A percentile compares a stretch with the other conserved stretches of the same genome.
Evolutionary conservation across 2,329 filamentous ascomycete species (phyloP).

Genomic region (Fusarium virguliforme): DNA sequence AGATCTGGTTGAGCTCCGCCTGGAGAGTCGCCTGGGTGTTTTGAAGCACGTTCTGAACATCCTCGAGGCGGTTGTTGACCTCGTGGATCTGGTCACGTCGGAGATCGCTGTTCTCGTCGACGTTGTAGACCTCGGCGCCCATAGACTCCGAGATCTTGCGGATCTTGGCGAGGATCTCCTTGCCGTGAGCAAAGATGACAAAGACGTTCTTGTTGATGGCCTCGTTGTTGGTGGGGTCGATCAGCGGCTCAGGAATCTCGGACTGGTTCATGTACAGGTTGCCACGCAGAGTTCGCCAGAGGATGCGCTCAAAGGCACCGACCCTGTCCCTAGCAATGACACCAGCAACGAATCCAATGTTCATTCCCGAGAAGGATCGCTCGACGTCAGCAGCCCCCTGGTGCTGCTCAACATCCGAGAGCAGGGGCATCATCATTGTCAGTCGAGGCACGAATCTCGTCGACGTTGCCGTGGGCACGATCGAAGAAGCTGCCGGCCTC

Average conservation of each 20-base stretch:
- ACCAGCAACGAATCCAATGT: constrained; percentile 98
- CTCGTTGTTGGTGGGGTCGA: constrained; percentile 94
- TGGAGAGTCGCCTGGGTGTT: constrained; percentile 97
- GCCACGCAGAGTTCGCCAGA: constrained; percentile 96
- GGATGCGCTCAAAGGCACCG: constrained; percentile 94
- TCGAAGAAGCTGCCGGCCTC: constrained; percentile 99
- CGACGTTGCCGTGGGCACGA: constrained; percentile 93
- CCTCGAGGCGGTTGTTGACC: constrained; percentile 92
- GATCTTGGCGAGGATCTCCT: constrained; percentile 98
- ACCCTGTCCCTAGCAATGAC: constrained; percentile 95
- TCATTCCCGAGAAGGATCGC: constrained; percentile 95
- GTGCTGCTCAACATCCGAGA: constrained; percentile 93
- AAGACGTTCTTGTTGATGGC: constrained; percentile 97
- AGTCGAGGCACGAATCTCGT: constrained; percentile 93
- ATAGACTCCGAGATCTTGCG: constrained; percentile 99
- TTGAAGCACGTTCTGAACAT: constrained; percentile 91
- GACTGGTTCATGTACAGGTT: constrained; percentile 99
- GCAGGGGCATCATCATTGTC: constrained; percentile 93
- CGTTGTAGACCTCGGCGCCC: constrained; percentile 94
- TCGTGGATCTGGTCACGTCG: constrained; percentile 97
- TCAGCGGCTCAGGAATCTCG: constrained; percentile 93
- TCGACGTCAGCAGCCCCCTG: constrained; percentile 77
- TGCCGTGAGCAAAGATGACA: constrained; percentile 98
- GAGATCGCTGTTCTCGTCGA: constrained; percentile 97
- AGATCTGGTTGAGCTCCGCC: constrained; percentile 93